Evolutionary conservation across 2,329 filamentous ascomycete species (phyloP), one percentile per base, ranked within the genome.

Genomic region (Teratosphaeriaceae sp.): DNA sequence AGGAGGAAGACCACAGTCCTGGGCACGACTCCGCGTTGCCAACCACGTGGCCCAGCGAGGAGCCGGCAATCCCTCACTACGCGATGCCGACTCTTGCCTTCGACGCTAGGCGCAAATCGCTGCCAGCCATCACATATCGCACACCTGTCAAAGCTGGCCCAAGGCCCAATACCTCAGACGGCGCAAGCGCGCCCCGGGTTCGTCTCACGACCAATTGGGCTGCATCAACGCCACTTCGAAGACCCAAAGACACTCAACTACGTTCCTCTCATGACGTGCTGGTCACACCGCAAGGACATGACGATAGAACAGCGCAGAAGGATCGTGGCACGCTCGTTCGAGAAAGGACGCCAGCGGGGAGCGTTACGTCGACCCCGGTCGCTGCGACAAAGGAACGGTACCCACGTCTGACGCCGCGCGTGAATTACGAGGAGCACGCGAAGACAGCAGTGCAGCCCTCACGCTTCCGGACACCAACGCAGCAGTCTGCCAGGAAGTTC

Each of bases 41-140:
- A n/a, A n/a, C n/a, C n/a, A n/a, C n/a, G n/a, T n/a, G n/a, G n/a
- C n/a, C n/a, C n/a, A n/a, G n/a, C 12, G 31, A 6, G 5, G 31
- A 18, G 5, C 15, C 31, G 18, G 15, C 38, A 15, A 43, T 51
- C 22, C 60, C 60, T 21, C 53, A 57, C 39, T 65, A 61, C 43
- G 60, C 59, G 16, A 39, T 53, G 27, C 51, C 60, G 3, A 64
- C 60, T 2, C 40, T 59, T 16, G 48, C 62, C 2, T 62, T 47
- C 27, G 52, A 58, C 36, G 53, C 57, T 15, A 51, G 60, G 26
- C 58, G 60, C 19, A 62, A 61, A 40, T 62, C 60, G 8, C 45
- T 64, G 13, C 58, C 60, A 33, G 42, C 53, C 5, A 42, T 54
- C 26, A 31, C 40, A 30, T 26, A 47, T 21, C 40, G 51, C 38